These are phyloP conservation scores for Alternaria infectoria DNA, from an alignment of 2,329 filamentous ascomycete genomes.

Conservation along the genomic window DNA sequence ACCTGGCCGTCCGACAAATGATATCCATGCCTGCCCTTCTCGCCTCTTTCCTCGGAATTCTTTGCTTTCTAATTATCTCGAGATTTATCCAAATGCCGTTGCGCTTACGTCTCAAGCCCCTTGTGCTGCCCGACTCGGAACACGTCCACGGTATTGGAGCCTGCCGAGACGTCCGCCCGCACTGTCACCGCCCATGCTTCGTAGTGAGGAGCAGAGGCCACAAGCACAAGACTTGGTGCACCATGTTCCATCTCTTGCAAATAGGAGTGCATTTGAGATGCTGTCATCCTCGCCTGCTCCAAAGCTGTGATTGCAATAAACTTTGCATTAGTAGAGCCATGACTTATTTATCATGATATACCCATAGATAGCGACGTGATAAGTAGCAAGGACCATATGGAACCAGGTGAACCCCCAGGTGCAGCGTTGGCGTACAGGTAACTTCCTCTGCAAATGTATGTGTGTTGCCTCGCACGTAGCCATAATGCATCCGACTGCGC, in stretches of 20 bases:
- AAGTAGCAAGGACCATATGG: background rate
- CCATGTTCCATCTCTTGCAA: background rate
- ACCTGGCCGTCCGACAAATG: slow-evolving; percentile 20
- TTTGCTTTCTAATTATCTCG: background rate
- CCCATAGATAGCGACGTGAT: background rate
- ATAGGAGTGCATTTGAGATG: background rate
- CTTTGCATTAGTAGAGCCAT: background rate
- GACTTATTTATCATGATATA: background rate
- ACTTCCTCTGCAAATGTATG: no score
- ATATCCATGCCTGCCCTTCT: background rate
- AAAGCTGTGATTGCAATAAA: background rate
- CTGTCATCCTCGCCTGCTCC: background rate
- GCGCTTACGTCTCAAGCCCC: background rate
- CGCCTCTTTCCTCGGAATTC: background rate
- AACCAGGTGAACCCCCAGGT: background rate
- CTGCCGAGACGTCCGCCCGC: background rate
- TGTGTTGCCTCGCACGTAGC: background rate
- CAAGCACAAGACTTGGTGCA: background rate
- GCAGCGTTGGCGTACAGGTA: background rate
- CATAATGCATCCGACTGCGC: background rate
- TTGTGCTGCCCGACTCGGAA: background rate
- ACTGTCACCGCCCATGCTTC: slow-evolving; percentile 3
- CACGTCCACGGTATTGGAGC: background rate
- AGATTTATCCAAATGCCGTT: background rate
- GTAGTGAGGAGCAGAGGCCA: background rate